Conservation (phyloP, 495 filamentous ascomycete species). For the Penicillium pulvis region DNA sequence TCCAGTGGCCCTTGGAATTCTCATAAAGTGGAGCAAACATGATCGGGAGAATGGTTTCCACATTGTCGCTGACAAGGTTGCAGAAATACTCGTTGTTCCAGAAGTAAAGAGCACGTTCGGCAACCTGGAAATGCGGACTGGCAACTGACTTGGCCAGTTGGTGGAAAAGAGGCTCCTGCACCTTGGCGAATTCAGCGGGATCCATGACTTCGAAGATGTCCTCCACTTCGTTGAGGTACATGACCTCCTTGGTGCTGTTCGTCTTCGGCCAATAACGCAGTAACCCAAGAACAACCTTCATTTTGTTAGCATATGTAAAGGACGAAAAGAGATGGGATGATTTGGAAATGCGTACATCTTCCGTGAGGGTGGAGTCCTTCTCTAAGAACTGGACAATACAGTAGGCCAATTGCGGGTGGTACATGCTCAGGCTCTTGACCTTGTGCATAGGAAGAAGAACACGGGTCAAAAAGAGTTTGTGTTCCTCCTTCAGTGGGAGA, state of each 20-base stretch:
- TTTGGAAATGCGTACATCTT: slow-evolving; percentile 65
- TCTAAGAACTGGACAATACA: slow-evolving; percentile 99
- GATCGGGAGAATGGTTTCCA: slow-evolving; percentile 95
- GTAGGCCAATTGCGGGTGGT: slow-evolving; percentile 97
- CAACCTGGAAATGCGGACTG: slow-evolving; percentile 98
- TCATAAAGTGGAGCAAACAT: slow-evolving; percentile 99
- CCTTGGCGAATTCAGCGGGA: slow-evolving; percentile 96
- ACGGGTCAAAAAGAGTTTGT: slow-evolving; percentile 95
- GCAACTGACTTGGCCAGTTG: slow-evolving; percentile 97
- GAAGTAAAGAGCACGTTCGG: slow-evolving; percentile 96
- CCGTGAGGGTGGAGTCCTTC: slow-evolving; percentile 94
- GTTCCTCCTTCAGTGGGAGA: slow-evolving; percentile 95
- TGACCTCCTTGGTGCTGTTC: slow-evolving; percentile 99
- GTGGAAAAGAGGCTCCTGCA: slow-evolving; percentile 95
- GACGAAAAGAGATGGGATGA: neutral
- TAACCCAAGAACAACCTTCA: slow-evolving; percentile 87
- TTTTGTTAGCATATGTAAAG: slow-evolving; percentile 5
- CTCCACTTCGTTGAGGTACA: slow-evolving; percentile 99
- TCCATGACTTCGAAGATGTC: slow-evolving; percentile 99
- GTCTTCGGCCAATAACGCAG: slow-evolving; percentile 98
- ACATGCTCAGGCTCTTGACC: slow-evolving; percentile 99
- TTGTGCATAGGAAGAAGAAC: slow-evolving; percentile 95
- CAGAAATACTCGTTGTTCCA: slow-evolving; percentile 99
- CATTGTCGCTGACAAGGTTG: slow-evolving; percentile 98
- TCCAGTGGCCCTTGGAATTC: slow-evolving; percentile 99